Evolutionary conservation across 164 flowering plant genomes (phyloP), one percentile per base, ranked within the genome.

Genomic region (Piper betle): DNA sequence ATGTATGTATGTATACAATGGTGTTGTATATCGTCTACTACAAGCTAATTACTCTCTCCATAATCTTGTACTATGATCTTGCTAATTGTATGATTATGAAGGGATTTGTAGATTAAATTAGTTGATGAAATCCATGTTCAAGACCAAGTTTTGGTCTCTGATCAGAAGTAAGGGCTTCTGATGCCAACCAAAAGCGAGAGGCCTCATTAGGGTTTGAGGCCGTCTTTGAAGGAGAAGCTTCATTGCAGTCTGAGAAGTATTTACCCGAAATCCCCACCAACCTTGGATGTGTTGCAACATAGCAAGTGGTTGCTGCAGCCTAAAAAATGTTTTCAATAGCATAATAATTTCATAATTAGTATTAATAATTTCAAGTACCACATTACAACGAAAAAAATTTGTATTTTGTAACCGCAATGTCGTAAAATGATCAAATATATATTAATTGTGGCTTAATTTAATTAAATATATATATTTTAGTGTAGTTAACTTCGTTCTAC

Each of bases 301-400:
- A 94, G 61, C 99, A 94, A 9, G 93, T 88, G 0, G 97, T 94
- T 2, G 99, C 96, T n/a, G 99, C 97, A 52, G 96, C 99, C 96
- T 91, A 53, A 4, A 57, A 0, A 19, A 18, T 12, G 38, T 19
- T 59, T n/a, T n/a, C n/a, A n/a, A n/a, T n/a, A n/a, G n/a, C n/a
- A n/a, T n/a, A n/a, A n/a, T n/a, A n/a, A n/a, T n/a, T n/a, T n/a
- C n/a, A n/a, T n/a, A n/a, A n/a, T n/a, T n/a, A n/a, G n/a, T n/a
- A n/a, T n/a, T n/a, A n/a, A n/a, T n/a, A n/a, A n/a, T n/a, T n/a
- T n/a, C n/a, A n/a, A n/a, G n/a, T n/a, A n/a, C n/a, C n/a, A n/a
- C n/a, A n/a, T n/a, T n/a, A n/a, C n/a, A n/a, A n/a, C n/a, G n/a
- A n/a, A n/a, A n/a, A n/a, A n/a, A n/a, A n/a, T n/a, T n/a, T n/a